These are phyloP conservation scores for Phytophthora sp. DNA, from an alignment of 352 stramenopile genomes.

Conservation along the genomic window DNA sequence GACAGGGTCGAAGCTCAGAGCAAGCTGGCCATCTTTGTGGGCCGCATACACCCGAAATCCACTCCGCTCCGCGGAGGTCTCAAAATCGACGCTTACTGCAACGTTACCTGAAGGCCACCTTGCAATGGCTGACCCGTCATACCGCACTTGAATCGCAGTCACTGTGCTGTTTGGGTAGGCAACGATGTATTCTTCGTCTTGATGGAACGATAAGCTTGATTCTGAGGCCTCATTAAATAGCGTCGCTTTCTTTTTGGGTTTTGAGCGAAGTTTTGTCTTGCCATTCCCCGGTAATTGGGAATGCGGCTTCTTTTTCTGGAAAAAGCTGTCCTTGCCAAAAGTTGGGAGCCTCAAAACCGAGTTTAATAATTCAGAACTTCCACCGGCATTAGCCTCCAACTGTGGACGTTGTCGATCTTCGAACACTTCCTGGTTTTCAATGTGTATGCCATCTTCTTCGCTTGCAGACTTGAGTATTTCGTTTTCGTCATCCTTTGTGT, in stretches of 20 bases:
- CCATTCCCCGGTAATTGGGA: slow-evolving; percentile 1
- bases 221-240: background rate
- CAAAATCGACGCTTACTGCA: slow-evolving; percentile 71
- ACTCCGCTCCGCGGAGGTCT: slow-evolving; percentile 32
- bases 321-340: slow-evolving; percentile 44
- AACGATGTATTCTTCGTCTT: slow-evolving; percentile 40
- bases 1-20: slow-evolving; percentile 65
- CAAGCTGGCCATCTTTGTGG: slow-evolving; percentile 70
- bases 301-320: slow-evolving; percentile 46
- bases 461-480: no score
- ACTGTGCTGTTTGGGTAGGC: slow-evolving; percentile 59
- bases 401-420: background rate
- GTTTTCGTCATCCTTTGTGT: no score
- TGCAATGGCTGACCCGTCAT: slow-evolving; percentile 67
- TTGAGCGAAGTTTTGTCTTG: slow-evolving; percentile 18
- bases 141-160: slow-evolving; percentile 57
- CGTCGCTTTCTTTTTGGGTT: background rate
- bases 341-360: slow-evolving; percentile 58
- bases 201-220: slow-evolving; percentile 28
- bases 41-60: slow-evolving; percentile 75
- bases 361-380: slow-evolving; percentile 49
- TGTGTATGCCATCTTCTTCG: background rate
- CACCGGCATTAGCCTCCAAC: background rate
- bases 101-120: slow-evolving; percentile 73
- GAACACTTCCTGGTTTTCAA: background rate